Base-by-base conservation (phyloP, 2,329 filamentous ascomycete genomes). In the Nigrograna mackinnonii region DNA sequence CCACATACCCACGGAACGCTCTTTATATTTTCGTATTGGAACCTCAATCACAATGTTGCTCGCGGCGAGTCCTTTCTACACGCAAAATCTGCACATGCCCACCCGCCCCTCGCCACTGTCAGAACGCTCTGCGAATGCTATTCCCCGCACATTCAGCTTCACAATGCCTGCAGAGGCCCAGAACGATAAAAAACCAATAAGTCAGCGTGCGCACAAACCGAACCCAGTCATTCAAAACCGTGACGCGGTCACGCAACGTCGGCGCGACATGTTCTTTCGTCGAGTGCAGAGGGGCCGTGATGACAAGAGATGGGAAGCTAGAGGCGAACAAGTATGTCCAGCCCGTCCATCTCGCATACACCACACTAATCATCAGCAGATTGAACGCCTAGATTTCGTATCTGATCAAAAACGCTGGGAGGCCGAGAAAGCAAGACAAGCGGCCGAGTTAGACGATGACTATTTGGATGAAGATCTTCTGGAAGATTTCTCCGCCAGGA, bases 261-360 rank as follows among this genome's bases (percentile, higher is more conserved):
- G 88, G 43, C 75, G 87, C 35, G 79, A 80, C 22, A 72, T 86
- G 42, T 92, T 92, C 55, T 70, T 92, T 45, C 81, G 83, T 59
- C 86, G 71, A 39, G 71, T 78, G 9, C 60, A 70, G 37, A 68
- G 69, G 31, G 59, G 59, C 2, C 58, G 75, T 31, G 74, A 78
- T 4, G 74, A 78, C 4, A 64, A 62, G 57, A 65, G 68, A 35
- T 78, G 72, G 68, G 68, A 72, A 44, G 54, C 55, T 13, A 58
- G 75, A 21, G 69, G 73, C 1, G 75, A 78, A 22, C 72, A 77
- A 64, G 73, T 76, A 61, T 30, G 62, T 41, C 16, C 3, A 7
- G 13, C 22, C 11, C 16, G 7, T 36, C 7, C 34, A 21, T 12
- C 34, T 3, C n/a, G n/a, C n/a, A n/a, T n/a, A n/a, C n/a, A n/a